Percentiles rank a stretch among this genome's conserved stretches.
Evolutionary conservation across 2,329 filamentous ascomycete species (phyloP).

Genomic region (Beauveria australis): DNA sequence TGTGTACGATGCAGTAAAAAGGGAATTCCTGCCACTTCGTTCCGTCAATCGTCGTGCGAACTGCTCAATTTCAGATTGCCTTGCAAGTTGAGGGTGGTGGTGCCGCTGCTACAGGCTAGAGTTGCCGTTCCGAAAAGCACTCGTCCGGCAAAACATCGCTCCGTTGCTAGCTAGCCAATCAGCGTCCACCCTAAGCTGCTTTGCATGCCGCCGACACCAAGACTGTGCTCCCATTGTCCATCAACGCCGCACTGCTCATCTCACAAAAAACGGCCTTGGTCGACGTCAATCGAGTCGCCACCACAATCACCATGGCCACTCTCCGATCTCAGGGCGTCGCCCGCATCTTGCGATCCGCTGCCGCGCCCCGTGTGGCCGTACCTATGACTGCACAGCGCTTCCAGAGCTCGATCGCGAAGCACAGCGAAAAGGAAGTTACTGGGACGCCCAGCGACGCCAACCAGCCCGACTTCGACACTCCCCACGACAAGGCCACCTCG

Average conservation of each 20-base stretch:
- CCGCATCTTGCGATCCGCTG: slow-evolving; percentile 42
- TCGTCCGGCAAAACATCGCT: slow-evolving; percentile 37
- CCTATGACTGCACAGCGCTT: slow-evolving; percentile 43
- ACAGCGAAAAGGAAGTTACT: slow-evolving; percentile 20
- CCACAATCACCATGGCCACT: slow-evolving; percentile 48
- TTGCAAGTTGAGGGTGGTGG: slow-evolving; percentile 13
- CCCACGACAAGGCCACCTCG: slow-evolving; percentile 85
- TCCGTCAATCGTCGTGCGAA: slow-evolving; percentile 23
- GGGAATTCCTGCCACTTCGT: slow-evolving; percentile 16
- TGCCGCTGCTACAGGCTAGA: slow-evolving; percentile 17
- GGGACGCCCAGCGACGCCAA: slow-evolving; percentile 39
- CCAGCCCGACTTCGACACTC: slow-evolving; percentile 72
- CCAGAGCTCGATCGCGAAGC: slow-evolving; percentile 40
- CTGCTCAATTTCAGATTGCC: slow-evolving; percentile 27
- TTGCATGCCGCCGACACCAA: background rate
- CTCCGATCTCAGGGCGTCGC: slow-evolving; percentile 49
- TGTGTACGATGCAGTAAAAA: slow-evolving; percentile 9
- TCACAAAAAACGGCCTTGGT: background rate
- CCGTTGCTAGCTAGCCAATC: slow-evolving; percentile 32
- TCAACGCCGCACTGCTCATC: slow-evolving; percentile 7
- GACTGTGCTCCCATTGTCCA: slow-evolving; percentile 2
- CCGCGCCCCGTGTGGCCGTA: slow-evolving; percentile 28
- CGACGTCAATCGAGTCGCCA: slow-evolving; percentile 10
- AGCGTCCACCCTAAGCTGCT: slow-evolving; percentile 19
- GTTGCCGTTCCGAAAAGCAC: slow-evolving; percentile 39